Evolutionary conservation across 306 rosid genomes (phyloP).

Genomic region (Fagus crenata): DNA sequence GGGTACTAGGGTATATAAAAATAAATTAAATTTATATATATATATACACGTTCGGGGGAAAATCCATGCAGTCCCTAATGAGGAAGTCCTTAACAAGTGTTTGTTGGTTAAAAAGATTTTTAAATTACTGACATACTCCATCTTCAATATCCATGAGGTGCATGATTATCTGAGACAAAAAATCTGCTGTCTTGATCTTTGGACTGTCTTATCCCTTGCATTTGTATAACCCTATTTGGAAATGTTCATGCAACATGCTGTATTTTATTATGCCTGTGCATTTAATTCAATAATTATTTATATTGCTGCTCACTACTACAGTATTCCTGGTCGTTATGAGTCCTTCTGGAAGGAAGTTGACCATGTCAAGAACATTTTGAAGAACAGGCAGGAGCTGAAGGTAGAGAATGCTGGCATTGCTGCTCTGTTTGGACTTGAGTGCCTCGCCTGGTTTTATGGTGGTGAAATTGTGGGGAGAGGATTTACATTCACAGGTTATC

Average conservation of each 20-base stretch:
- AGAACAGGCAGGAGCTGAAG: constrained; percentile 34
- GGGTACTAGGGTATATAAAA: no score
- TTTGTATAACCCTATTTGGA: background rate
- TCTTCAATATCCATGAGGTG: no score
- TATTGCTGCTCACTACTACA: constrained; percentile 24
- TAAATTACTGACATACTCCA: no score
- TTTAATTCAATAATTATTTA: background rate
- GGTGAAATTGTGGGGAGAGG: constrained; percentile 57
- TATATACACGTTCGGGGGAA: no score
- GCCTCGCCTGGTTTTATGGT: constrained; percentile 54
- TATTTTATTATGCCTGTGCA: background rate
- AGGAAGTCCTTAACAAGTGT: no score
- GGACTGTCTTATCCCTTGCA: background rate
- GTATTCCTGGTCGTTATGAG: constrained; percentile 48
- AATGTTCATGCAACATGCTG: background rate
- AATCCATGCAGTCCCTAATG: no score
- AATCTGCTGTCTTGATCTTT: background rate
- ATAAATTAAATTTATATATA: no score
- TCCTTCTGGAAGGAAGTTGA: constrained; percentile 47
- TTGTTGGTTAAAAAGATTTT: no score
- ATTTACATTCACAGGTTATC: constrained; percentile 52
- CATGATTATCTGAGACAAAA: no score
- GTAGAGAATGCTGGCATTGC: constrained; percentile 36
- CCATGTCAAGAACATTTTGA: constrained; percentile 28
- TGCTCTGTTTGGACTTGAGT: constrained; percentile 53